Conservation (phyloP, 2,329 filamentous ascomycete species). For the Teratosphaeria epicoccoides region DNA sequence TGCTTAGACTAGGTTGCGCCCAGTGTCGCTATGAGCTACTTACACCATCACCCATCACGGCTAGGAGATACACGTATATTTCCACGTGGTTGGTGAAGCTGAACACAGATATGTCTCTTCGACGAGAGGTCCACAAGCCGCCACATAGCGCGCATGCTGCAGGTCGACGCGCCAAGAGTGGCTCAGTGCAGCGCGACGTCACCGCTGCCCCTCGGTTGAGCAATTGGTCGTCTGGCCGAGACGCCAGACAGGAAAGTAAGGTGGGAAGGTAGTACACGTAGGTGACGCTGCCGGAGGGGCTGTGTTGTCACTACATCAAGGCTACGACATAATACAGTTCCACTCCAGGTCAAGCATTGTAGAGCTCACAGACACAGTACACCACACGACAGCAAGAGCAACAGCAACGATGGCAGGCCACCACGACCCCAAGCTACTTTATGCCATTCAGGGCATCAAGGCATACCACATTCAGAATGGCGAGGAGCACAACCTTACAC, state of each 20-base stretch:
- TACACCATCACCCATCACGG: too few relatives aligned
- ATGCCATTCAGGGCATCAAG: conserved; percentile 66
- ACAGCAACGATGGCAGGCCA: not conserved
- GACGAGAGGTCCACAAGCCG: not conserved
- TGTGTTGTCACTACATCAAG: not conserved
- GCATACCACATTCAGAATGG: conserved; percentile 89
- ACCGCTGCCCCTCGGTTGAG: not conserved
- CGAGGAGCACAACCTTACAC: conserved; percentile 69
- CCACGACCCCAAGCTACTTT: conserved; percentile 44
- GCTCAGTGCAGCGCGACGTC: not conserved
- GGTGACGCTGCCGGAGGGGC: too few relatives aligned
- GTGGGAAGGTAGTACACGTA: too few relatives aligned
- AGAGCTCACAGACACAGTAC: not conserved
- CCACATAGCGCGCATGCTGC: not conserved
- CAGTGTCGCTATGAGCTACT: too few relatives aligned
- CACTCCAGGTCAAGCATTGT: not conserved
- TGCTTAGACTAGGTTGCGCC: too few relatives aligned
- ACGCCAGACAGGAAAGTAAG: too few relatives aligned
- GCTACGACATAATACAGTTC: not conserved
- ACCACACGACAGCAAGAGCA: not conserved
- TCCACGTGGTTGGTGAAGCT: not conserved
- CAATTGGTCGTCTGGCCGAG: not conserved
- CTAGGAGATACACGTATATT: too few relatives aligned
- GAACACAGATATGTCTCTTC: not conserved
- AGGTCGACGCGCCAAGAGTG: not conserved